phyloP scores from a whole-genome alignment of 768 basidiomycete species.

The Podaxis carcinomalis region DNA sequence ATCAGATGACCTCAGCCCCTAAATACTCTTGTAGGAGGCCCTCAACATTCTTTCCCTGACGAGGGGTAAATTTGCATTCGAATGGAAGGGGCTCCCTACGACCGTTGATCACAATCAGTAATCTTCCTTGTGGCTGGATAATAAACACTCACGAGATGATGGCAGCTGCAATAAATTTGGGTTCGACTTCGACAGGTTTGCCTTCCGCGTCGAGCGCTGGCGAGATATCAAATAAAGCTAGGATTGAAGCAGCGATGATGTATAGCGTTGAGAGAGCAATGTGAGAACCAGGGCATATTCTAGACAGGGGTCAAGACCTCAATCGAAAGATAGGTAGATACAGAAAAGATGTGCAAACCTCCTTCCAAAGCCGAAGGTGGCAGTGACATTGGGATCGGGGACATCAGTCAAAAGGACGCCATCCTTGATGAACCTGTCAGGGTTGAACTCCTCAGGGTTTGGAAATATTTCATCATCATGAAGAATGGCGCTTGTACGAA shows the following conservation, averaged over 20 bases:
- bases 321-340: not conserved
- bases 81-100: not conserved
- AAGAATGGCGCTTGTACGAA: constrained; percentile 17
- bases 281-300: constrained; percentile 11
- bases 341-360: constrained; percentile 12
- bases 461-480: constrained; percentile 18
- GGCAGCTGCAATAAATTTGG: not conserved
- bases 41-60: not conserved
- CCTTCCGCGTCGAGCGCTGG: constrained; percentile 10
- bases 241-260: constrained; percentile 1
- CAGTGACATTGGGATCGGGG: constrained; percentile 18
- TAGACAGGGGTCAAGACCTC: not conserved
- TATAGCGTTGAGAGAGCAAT: constrained; percentile 3
- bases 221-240: constrained; percentile 17
- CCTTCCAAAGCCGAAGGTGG: constrained; percentile 29
- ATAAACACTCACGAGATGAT: constrained; percentile 3
- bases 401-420: constrained; percentile 19
- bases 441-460: constrained; percentile 17
- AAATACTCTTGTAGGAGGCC: not conserved
- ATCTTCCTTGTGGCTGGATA: not conserved
- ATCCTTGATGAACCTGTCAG: constrained; percentile 17
- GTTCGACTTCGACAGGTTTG: not conserved
- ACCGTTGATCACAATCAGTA: not conserved
- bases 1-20: not conserved
- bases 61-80: not conserved